Percentiles rank a stretch among this genome's conserved stretches.
Conservation (phyloP, 768 basidiomycete genomes). For the Calocera viscosa region DNA sequence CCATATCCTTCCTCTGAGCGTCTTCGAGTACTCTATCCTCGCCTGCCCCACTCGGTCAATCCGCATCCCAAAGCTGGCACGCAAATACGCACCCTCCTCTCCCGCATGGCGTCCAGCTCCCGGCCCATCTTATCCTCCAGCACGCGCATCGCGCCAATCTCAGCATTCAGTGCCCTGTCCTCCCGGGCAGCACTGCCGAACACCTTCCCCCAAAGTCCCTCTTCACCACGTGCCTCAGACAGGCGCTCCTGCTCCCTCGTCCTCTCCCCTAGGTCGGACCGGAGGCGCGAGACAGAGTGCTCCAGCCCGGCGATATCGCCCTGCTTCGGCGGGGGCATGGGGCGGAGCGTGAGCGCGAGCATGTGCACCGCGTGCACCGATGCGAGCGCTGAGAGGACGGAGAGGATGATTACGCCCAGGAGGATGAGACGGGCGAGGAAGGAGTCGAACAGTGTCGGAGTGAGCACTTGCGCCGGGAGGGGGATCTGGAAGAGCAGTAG, state of each 20-base stretch:
- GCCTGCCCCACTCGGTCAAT: slow-evolving; percentile 34
- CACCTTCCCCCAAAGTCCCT: neutral
- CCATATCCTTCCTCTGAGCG: slow-evolving; percentile 43
- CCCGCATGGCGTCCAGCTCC: slow-evolving; percentile 37
- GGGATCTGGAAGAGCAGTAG: slow-evolving; percentile 54
- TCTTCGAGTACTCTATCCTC: slow-evolving; percentile 38
- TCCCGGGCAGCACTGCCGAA: neutral
- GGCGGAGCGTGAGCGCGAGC: slow-evolving; percentile 34
- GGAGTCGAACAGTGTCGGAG: slow-evolving; percentile 19
- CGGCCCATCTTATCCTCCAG: slow-evolving; percentile 55
- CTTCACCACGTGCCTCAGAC: neutral
- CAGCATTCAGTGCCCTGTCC: neutral
- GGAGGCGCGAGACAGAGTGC: slow-evolving; percentile 17
- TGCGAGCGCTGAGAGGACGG: slow-evolving; percentile 52
- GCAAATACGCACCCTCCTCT: neutral
- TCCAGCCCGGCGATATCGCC: slow-evolving; percentile 23
- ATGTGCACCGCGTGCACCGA: slow-evolving; percentile 59
- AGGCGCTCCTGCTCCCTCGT: slow-evolving; percentile 13
- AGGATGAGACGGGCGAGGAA: slow-evolving; percentile 55
- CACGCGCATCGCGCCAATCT: slow-evolving; percentile 33
- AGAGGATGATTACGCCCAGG: slow-evolving; percentile 66
- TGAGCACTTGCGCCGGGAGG: slow-evolving; percentile 32
- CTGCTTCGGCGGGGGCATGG: slow-evolving; percentile 43
- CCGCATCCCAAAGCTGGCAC: neutral
- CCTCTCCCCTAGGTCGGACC: slow-evolving; percentile 17